Conservation (phyloP, 352 stramenopile genomes). For the Phytophthora sp. region DNA sequence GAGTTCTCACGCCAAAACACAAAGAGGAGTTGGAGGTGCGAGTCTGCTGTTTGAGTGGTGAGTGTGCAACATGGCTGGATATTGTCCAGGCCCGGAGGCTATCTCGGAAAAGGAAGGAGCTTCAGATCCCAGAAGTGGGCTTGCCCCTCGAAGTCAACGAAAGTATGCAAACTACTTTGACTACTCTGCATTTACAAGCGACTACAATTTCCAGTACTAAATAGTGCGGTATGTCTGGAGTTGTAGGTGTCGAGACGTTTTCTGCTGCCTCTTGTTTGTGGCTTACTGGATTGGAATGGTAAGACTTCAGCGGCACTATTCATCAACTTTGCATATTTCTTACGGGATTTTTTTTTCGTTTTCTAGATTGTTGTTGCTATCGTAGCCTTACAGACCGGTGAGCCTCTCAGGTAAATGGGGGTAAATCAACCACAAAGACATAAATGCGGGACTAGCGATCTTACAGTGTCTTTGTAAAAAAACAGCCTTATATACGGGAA, state of each 20-base stretch:
- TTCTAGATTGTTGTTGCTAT: constrained; percentile 61
- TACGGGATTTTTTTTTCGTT: neutral
- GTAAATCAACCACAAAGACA: neutral
- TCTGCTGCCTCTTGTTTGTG: constrained; percentile 86
- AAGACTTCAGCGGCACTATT: neutral
- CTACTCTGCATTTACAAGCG: neutral
- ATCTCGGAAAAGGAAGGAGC: constrained; percentile 19
- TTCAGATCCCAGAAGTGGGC: constrained; percentile 11
- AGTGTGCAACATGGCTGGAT: constrained; percentile 17
- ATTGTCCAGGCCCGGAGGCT: constrained; percentile 21
- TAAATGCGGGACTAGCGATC: neutral
- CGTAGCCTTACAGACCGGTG: constrained; percentile 65
- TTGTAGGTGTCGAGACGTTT: constrained; percentile 73
- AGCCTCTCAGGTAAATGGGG: constrained; percentile 52
- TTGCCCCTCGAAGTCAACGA: constrained; percentile 30
- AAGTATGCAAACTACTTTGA: constrained; percentile 24
- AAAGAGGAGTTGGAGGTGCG: neutral
- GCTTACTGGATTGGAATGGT: constrained; percentile 89
- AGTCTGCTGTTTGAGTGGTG: neutral
- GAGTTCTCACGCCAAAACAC: neutral
- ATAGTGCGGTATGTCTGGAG: neutral
- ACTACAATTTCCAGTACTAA: neutral
- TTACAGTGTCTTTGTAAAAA: neutral
- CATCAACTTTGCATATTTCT: neutral
- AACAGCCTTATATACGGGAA: constrained; percentile 76